Conservation (phyloP, 257 asterid species). For the Echites panduratus region DNA sequence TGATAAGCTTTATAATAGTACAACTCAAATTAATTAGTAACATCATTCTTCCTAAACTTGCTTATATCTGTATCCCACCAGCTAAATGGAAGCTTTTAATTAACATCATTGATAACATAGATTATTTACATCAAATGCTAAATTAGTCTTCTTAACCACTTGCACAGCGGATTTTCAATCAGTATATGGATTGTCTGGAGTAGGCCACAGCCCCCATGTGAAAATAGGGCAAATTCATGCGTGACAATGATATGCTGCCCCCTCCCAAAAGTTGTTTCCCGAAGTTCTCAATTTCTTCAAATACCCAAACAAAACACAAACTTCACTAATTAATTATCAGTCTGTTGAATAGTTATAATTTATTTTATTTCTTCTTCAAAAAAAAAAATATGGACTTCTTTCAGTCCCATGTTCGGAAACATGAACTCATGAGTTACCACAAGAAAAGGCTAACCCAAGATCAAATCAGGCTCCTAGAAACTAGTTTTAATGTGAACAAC, state of each 20-base stretch:
- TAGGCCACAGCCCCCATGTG: constrained; percentile 52
- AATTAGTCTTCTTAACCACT: too few relatives aligned
- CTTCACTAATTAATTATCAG: too few relatives aligned
- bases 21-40: too few relatives aligned
- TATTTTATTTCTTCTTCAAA: too few relatives aligned
- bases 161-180: not conserved
- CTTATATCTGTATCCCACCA: too few relatives aligned
- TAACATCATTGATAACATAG: too few relatives aligned
- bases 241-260: constrained; percentile 48
- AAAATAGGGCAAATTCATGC: constrained; percentile 23
- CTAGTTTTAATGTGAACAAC: constrained; percentile 39
- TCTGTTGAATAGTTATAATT: too few relatives aligned
- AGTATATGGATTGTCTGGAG: constrained; percentile 14
- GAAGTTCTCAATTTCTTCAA: constrained; percentile 1
- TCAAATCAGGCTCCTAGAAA: constrained; percentile 45
- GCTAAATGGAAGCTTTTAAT: too few relatives aligned
- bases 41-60: too few relatives aligned
- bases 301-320: not conserved
- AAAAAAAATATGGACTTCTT: constrained; percentile 40
- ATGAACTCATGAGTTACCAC: constrained; percentile 27
- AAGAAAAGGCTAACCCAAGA: constrained; percentile 52
- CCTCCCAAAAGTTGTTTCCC: constrained; percentile 11
- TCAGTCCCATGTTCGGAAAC: constrained; percentile 22
- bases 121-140: too few relatives aligned
- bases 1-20: too few relatives aligned